A percentile compares a stretch with the other conserved stretches of the same genome.
These are phyloP conservation scores for Pleoardoris graminearum DNA, from an alignment of 2,329 filamentous ascomycete genomes.

Conservation along the genomic window DNA sequence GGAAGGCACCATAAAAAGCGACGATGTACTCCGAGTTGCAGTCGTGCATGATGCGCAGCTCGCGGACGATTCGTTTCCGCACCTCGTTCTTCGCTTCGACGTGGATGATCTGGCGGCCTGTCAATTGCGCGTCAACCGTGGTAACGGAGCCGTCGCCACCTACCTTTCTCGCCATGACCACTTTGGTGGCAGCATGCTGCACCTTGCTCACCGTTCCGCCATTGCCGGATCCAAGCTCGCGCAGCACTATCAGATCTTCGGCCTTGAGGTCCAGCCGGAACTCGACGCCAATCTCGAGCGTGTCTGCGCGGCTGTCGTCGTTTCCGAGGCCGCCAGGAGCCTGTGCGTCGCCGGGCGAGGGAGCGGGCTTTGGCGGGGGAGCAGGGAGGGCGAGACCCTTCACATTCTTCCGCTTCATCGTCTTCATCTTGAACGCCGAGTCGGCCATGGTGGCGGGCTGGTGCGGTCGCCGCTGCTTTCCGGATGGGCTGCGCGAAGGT, in stretches of 20 bases:
- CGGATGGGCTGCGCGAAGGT: conserved; percentile 4
- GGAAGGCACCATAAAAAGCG: conserved; percentile 94
- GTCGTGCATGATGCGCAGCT: conserved; percentile 97
- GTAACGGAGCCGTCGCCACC: conserved; percentile 22
- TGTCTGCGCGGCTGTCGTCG: conserved; percentile 65
- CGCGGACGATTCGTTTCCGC: conserved; percentile 93
- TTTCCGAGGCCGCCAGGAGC: conserved; percentile 63
- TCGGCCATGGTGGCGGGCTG: conserved; percentile 56
- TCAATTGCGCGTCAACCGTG: conserved; percentile 7
- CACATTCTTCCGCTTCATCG: conserved; percentile 99
- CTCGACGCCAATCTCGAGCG: conserved; percentile 94
- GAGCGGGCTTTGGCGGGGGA: conserved; percentile 69
- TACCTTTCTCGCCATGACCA: conserved; percentile 97
- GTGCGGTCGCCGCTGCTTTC: conserved; percentile 19
- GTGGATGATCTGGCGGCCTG: conserved; percentile 77
- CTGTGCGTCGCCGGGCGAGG: conserved; percentile 72
- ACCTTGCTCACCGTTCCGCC: conserved; percentile 99
- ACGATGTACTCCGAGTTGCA: conserved; percentile 98
- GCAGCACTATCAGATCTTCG: conserved; percentile 89
- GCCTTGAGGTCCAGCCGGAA: conserved; percentile 91
- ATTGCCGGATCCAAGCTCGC: conserved; percentile 94
- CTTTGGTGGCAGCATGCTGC: conserved; percentile 89
- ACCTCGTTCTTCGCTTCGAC: conserved; percentile 98
- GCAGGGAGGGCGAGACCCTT: conserved; percentile 90
- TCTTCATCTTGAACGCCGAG: conserved; percentile 64